phyloP scores from a whole-genome alignment of 495 filamentous ascomycete species.

The Pyrenula aspistea region DNA sequence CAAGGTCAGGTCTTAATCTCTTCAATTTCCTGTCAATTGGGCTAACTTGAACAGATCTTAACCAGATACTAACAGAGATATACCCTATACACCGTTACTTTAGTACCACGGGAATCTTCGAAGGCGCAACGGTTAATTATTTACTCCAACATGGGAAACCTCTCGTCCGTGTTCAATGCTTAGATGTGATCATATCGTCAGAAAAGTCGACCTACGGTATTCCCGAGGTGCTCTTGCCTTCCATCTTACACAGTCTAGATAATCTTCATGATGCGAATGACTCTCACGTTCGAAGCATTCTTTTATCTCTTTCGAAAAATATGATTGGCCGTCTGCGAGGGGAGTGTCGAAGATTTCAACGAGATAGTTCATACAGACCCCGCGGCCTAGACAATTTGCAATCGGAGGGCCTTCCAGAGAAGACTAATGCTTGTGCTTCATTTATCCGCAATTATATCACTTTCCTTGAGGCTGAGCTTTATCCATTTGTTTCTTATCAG shows the following conservation, averaged over 20 bases:
- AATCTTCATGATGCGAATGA: neutral
- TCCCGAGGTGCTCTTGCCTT: neutral
- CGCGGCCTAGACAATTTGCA: too few species aligned
- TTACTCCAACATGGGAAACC: constrained; percentile 47
- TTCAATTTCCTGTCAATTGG: neutral
- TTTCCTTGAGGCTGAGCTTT: constrained; percentile 61
- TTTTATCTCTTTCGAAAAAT: neutral
- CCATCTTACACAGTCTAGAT: neutral
- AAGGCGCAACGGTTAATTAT: constrained; percentile 31
- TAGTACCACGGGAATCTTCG: neutral
- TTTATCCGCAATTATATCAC: constrained; percentile 32
- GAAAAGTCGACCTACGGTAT: neutral
- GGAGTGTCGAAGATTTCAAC: neutral
- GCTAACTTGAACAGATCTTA: neutral
- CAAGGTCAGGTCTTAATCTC: constrained; percentile 41
- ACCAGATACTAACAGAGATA: neutral
- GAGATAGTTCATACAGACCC: neutral
- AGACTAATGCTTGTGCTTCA: neutral
- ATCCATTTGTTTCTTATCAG: constrained; percentile 70
- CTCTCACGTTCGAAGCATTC: neutral
- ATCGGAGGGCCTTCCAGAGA: neutral
- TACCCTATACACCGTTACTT: neutral
- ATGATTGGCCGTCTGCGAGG: neutral
- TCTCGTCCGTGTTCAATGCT: constrained; percentile 40
- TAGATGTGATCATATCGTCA: constrained; percentile 11